These are phyloP conservation scores for Trichophyton schoenleinii DNA, from an alignment of 2,329 filamentous ascomycete species.

Conservation along the genomic window DNA sequence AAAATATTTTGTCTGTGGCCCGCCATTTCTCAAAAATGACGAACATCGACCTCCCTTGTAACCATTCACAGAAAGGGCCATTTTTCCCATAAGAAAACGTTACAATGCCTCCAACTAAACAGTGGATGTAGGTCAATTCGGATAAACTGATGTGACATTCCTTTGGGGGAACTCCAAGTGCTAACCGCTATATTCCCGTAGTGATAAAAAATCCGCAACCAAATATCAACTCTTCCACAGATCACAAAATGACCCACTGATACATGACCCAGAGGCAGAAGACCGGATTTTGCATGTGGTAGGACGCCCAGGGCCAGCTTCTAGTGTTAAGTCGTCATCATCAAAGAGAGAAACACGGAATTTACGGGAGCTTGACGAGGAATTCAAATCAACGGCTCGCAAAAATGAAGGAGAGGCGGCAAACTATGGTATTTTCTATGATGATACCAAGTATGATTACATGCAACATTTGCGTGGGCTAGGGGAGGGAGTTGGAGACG, in stretches of 20 bases:
- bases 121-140: constrained; percentile 12
- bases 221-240: constrained; percentile 36
- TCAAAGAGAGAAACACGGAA: constrained; percentile 47
- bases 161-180: neutral
- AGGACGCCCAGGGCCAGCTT: constrained; percentile 24
- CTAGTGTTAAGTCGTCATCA: constrained; percentile 17
- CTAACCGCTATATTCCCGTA: constrained; percentile 6
- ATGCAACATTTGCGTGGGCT: constrained; percentile 97
- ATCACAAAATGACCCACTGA: constrained; percentile 91
- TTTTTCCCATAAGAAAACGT: neutral
- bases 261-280: constrained; percentile 79
- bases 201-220: constrained; percentile 15
- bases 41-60: neutral
- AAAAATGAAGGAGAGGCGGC: constrained; percentile 94
- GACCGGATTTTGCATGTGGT: constrained; percentile 78
- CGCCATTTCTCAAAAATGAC: neutral
- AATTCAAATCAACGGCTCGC: constrained; percentile 59
- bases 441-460: constrained; percentile 94
- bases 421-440: constrained; percentile 83
- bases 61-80: neutral
- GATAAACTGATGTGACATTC: neutral
- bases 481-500: constrained; percentile 54
- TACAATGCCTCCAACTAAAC: constrained; percentile 14
- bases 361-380: constrained; percentile 61
- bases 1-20: constrained; percentile 1